Percentiles rank a stretch among this genome's conserved stretches.
These are phyloP conservation scores for Pinus taeda DNA, from an alignment of 75 land plant genomes.

Conservation along the genomic window DNA sequence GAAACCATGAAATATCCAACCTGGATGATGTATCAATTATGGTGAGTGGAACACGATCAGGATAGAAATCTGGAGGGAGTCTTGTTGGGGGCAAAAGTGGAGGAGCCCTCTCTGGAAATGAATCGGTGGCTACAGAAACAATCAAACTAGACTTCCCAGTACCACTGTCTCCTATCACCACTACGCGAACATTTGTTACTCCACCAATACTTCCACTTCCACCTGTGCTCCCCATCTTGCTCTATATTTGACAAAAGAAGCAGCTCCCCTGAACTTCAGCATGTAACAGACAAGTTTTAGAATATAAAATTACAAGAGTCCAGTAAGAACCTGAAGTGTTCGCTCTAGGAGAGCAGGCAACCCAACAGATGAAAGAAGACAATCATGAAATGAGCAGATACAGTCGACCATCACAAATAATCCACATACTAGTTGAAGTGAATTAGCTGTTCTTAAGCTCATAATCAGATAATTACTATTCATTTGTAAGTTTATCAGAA, in stretches of 20 bases:
- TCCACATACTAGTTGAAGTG: too few species aligned
- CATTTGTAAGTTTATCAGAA: too few species aligned
- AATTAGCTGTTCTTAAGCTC: too few species aligned
- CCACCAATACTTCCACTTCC: constrained; percentile 7
- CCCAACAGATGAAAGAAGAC: too few species aligned
- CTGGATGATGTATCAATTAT: constrained; percentile 91
- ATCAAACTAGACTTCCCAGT: constrained; percentile 95
- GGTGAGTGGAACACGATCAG: constrained; percentile 86
- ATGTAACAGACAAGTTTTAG: too few species aligned
- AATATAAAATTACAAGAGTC: too few species aligned
- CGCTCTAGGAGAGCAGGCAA: too few species aligned
- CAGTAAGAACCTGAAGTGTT: too few species aligned
- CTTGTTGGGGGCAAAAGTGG: constrained; percentile 82
- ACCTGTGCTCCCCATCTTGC: constrained; percentile 22
- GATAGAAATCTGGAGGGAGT: constrained; percentile 78
- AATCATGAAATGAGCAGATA: too few species aligned
- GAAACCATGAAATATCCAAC: constrained; percentile 22
- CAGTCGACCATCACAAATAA: too few species aligned
- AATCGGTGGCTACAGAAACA: constrained; percentile 75
- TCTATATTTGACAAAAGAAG: neutral
- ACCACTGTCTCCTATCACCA: constrained; percentile 75
- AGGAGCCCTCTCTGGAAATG: constrained; percentile 67
- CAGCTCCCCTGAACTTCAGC: neutral
- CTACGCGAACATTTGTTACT: constrained; percentile 62
- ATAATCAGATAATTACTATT: too few species aligned